Percentiles rank a stretch among this genome's conserved stretches.
Conservation (phyloP, 2,329 filamentous ascomycete genomes). For the Endoconidiophora polonica region DNA sequence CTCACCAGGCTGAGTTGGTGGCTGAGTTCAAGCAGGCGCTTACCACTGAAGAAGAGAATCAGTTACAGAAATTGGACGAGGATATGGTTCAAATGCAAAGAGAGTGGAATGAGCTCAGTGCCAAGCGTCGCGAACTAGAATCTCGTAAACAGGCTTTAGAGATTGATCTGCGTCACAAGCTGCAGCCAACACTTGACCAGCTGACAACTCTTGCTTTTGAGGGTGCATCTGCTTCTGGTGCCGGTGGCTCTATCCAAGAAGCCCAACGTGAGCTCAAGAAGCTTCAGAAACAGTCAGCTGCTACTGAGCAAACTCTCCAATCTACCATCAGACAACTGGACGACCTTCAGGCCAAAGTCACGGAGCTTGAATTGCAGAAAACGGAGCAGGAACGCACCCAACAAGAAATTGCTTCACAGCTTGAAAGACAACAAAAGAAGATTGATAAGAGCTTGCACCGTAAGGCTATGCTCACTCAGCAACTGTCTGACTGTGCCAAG, state of each 20-base stretch:
- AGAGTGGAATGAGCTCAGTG: slow-evolving; percentile 60
- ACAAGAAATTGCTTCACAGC: slow-evolving; percentile 57
- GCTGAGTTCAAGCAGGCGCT: slow-evolving; percentile 89
- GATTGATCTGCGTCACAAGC: slow-evolving; percentile 72
- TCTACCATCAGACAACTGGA: slow-evolving; percentile 62
- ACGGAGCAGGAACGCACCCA: slow-evolving; percentile 52
- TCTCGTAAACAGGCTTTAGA: slow-evolving; percentile 69
- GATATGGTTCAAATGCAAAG: slow-evolving; percentile 58
- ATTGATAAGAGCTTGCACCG: slow-evolving; percentile 88
- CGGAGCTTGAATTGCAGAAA: slow-evolving; percentile 37
- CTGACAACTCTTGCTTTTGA: slow-evolving; percentile 64
- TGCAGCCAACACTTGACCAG: slow-evolving; percentile 75
- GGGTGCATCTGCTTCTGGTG: slow-evolving; percentile 23
- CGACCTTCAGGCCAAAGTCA: slow-evolving; percentile 30
- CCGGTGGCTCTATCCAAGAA: slow-evolving; percentile 50
- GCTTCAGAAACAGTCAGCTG: slow-evolving; percentile 48
- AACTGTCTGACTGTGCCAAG: slow-evolving; percentile 65
- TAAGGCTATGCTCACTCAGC: slow-evolving; percentile 61
- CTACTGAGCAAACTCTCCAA: slow-evolving; percentile 50
- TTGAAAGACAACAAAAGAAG: slow-evolving; percentile 72
- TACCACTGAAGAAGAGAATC: slow-evolving; percentile 62
- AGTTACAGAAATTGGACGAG: slow-evolving; percentile 54
- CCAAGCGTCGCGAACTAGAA: slow-evolving; percentile 60
- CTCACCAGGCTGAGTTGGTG: slow-evolving; percentile 63
- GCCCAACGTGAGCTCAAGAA: slow-evolving; percentile 69